Conservation (phyloP, 495 filamentous ascomycete species). For the Rhypophila decipiens region DNA sequence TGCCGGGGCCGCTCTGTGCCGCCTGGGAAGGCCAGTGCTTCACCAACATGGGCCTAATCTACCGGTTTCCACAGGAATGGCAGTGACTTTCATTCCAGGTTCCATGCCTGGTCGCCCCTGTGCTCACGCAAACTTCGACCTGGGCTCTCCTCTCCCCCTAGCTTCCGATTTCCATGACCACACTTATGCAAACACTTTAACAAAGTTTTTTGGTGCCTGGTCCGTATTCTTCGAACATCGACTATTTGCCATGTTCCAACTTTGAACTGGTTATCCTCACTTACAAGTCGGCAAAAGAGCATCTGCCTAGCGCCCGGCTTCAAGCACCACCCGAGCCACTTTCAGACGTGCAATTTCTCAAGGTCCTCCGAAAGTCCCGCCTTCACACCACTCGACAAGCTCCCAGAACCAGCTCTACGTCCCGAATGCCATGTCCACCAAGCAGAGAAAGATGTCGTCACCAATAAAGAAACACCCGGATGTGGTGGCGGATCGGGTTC, state of each 20-base stretch:
- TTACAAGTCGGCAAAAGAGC: conserved; percentile 14
- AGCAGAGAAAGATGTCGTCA: conserved; percentile 44
- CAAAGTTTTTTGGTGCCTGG: no score
- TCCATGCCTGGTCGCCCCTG: conserved; percentile 1
- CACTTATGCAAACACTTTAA: no score
- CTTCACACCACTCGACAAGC: conserved; percentile 15
- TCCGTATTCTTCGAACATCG: not conserved
- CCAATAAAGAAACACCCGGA: conserved; percentile 55
- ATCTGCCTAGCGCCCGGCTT: conserved; percentile 24
- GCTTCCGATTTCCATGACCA: no score
- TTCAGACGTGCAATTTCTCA: conserved; percentile 20
- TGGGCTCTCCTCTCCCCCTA: conserved; percentile 1
- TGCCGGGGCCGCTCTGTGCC: conserved; percentile 9
- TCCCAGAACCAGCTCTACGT: conserved; percentile 11
- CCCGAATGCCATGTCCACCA: conserved; percentile 11
- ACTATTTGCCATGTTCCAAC: no score
- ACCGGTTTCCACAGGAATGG: conserved; percentile 33
- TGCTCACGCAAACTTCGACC: conserved; percentile 2
- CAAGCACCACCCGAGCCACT: conserved; percentile 22
- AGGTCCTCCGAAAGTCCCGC: conserved; percentile 13
- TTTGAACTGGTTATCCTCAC: no score
- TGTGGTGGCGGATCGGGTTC: conserved; percentile 61
- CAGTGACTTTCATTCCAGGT: conserved; percentile 18
- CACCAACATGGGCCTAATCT: conserved; percentile 21
- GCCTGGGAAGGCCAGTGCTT: conserved; percentile 23